Percentiles rank a stretch among this genome's conserved stretches.
Evolutionary conservation across 495 filamentous ascomycete genomes (phyloP).

Genomic region (Haplographium delicatum): DNA sequence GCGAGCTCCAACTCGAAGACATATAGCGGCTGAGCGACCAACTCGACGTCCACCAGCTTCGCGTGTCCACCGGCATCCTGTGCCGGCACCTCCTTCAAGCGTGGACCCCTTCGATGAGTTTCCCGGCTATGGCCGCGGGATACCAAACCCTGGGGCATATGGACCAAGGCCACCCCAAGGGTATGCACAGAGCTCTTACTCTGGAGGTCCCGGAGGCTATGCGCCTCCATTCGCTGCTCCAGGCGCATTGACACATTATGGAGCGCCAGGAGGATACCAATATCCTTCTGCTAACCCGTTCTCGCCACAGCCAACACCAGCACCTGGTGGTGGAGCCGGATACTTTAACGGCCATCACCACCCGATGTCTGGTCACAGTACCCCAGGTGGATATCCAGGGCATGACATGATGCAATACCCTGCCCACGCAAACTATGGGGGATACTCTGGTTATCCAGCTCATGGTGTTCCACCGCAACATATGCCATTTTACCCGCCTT

Average conservation of each 20-base stretch:
- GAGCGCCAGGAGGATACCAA: constrained; percentile 35
- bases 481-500: constrained; percentile 1
- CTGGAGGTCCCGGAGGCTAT: constrained; percentile 25
- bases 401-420: constrained; percentile 50
- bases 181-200: constrained; percentile 41
- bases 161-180: constrained; percentile 31
- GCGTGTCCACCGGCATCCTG: constrained; percentile 28
- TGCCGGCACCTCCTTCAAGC: constrained; percentile 39
- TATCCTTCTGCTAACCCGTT: constrained; percentile 30
- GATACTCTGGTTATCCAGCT: constrained; percentile 21
- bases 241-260: constrained; percentile 26
- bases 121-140: constrained; percentile 26
- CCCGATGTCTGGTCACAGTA: constrained; percentile 18
- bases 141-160: constrained; percentile 30
- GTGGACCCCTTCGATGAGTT: constrained; percentile 39
- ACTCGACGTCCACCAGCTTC: constrained; percentile 33
- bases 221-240: constrained; percentile 26
- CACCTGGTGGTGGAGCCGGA: constrained; percentile 16
- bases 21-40: constrained; percentile 34
- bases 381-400: constrained; percentile 29
- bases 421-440: constrained; percentile 13
- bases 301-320: constrained; percentile 19
- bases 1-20: constrained; percentile 29
- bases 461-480: constrained; percentile 28
- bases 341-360: constrained; percentile 23